A percentile compares a stretch with the other conserved stretches of the same genome.
Conservation (phyloP, 2,329 filamentous ascomycete genomes). For the Paecilomyces variotii region DNA sequence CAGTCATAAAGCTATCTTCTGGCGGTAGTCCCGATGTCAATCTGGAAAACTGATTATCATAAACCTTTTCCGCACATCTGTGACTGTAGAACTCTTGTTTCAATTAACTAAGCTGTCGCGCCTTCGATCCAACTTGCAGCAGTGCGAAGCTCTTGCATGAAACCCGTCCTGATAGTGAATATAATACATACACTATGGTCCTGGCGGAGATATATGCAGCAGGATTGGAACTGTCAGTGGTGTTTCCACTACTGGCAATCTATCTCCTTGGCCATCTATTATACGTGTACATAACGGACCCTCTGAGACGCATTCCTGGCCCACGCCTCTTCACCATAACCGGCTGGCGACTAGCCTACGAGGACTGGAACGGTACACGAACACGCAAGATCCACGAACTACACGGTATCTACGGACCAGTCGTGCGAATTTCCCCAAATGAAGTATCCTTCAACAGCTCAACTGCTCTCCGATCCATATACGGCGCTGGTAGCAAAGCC, state of each 20-base stretch:
- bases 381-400: conserved; percentile 36
- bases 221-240: not conserved
- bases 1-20: not conserved
- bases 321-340: conserved; percentile 35
- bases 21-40: not conserved
- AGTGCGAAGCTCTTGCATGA: not conserved
- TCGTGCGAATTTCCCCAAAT: conserved; percentile 41
- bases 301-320: conserved; percentile 17
- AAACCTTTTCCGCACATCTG: not conserved
- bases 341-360: conserved; percentile 39
- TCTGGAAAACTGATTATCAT: not conserved
- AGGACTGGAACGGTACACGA: conserved; percentile 38
- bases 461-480: conserved; percentile 44
- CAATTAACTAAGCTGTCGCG: not conserved
- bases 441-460: conserved; percentile 40
- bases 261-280: not conserved
- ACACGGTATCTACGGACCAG: conserved; percentile 40
- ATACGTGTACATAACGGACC: not conserved
- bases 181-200: not conserved
- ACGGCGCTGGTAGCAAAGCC: conserved; percentile 46
- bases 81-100: not conserved
- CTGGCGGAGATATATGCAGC: not conserved
- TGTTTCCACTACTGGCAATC: not conserved
- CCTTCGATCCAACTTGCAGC: too few species aligned
- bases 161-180: not conserved